Percentiles rank a stretch among this genome's conserved stretches.
phyloP scores from a whole-genome alignment of 768 basidiomycete species.

The Rhizopogon salebrosus region DNA sequence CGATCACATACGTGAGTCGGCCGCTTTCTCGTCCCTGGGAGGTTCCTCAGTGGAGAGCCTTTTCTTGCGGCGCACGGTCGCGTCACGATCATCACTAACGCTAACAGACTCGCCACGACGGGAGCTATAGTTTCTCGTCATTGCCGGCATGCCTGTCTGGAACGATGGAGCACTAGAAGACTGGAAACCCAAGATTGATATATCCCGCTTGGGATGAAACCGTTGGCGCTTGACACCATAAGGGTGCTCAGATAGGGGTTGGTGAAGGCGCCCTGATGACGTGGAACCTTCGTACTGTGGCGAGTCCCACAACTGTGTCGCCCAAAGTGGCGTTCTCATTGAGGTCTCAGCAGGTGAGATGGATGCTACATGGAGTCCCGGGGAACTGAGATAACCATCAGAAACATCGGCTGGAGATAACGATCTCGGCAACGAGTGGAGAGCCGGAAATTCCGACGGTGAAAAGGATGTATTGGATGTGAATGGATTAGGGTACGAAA shows the following conservation, averaged over 20 bases:
- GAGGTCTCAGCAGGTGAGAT: slow-evolving; percentile 60
- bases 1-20: slow-evolving; percentile 43
- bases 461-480: slow-evolving; percentile 51
- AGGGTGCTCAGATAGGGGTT: slow-evolving; percentile 38
- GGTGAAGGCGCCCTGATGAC: slow-evolving; percentile 41
- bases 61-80: slow-evolving; percentile 66
- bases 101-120: slow-evolving; percentile 64
- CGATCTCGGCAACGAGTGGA: slow-evolving; percentile 59
- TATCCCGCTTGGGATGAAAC: slow-evolving; percentile 34
- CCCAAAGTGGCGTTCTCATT: slow-evolving; percentile 58
- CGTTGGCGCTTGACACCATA: slow-evolving; percentile 36
- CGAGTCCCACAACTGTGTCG: slow-evolving; percentile 58
- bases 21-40: slow-evolving; percentile 35
- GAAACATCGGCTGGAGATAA: slow-evolving; percentile 52
- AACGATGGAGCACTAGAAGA: slow-evolving; percentile 68
- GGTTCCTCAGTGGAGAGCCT: slow-evolving; percentile 32
- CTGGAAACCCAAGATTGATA: slow-evolving; percentile 50
- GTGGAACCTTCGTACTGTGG: slow-evolving; percentile 42
- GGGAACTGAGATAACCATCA: slow-evolving; percentile 38
- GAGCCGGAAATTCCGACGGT: slow-evolving; percentile 54
- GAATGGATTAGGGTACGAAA: slow-evolving; percentile 46
- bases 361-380: slow-evolving; percentile 44
- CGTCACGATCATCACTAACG: slow-evolving; percentile 59
- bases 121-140: slow-evolving; percentile 53
- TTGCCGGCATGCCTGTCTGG: slow-evolving; percentile 40